Base-by-base conservation (phyloP, 2,329 filamentous ascomycete species). In the Cercospora sp. region DNA sequence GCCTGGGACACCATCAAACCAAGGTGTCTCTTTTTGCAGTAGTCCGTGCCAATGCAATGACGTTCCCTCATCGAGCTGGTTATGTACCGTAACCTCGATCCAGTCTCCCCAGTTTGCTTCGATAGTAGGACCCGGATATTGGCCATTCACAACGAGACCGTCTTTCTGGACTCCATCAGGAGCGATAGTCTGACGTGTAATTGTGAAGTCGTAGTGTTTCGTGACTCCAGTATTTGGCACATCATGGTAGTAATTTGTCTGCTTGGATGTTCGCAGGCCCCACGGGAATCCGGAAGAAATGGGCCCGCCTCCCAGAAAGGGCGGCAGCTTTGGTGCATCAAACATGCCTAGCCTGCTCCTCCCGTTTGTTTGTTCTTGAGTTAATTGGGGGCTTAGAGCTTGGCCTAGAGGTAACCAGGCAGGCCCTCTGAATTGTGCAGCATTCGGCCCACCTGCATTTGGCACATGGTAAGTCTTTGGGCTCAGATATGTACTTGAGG, bases 1-100 rank as follows among this genome's bases (percentile, higher is more conserved):
- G 23, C 80, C 80, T 57, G 81, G 81, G 45, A 82, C 82, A 48
- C 84, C 84, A 66, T 86, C 84, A 62, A 83, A 79, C 58, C 80
- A 77, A 71, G 88, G 88, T 0, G 84, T 87, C 67, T 82, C 85
- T 68, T 78, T 85, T 69, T 82, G 82, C 31, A 79, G 77, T 3
- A 85, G 69, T 7, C 83, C 84, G 66, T 85, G 84, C 83, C 83
- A 83, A 20, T 87, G 82, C 80, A 85, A 83, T 1, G 84, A 83
- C 0, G 80, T 86, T 1, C 80, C 80, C 67, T 82, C 80, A 30
- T 69, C 23, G 45, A 81, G 72, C 13, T 72, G 67, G 73, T 82
- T 82, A 69, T 74, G 69, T 2, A 79, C 75, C 3, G 69, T 74
- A 31, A 79, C 74, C n/a, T 77, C 70, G 45, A 79, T 75, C 76